These are phyloP conservation scores for Starmera quercuum DNA, from an alignment of 805 yeast genomes.

Conservation along the genomic window DNA sequence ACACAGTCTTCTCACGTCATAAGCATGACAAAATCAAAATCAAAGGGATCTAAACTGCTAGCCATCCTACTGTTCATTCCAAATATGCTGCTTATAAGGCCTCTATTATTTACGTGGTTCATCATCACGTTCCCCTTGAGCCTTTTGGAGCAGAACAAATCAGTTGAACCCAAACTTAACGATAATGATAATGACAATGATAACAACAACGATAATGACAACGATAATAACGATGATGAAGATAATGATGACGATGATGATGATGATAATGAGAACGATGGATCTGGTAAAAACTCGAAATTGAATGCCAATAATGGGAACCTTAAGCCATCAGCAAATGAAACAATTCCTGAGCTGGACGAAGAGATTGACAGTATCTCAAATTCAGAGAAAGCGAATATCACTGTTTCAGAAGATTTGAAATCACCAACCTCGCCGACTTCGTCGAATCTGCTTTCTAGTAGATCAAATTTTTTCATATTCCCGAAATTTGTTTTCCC, in stretches of 20 bases:
- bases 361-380: conserved; percentile 12
- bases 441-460: conserved; percentile 10
- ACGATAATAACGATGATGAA: conserved; percentile 1
- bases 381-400: conserved; percentile 3
- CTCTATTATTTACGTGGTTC: conserved; percentile 40
- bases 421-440: conserved; percentile 19
- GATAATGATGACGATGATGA: conserved; percentile 2
- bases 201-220: not conserved
- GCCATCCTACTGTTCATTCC: conserved; percentile 38
- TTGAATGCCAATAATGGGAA: too few species aligned
- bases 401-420: conserved; percentile 8
- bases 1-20: not conserved
- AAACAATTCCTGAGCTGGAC: conserved; percentile 15
- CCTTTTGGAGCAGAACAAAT: conserved; percentile 24
- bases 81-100: conserved; percentile 41
- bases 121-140: conserved; percentile 51
- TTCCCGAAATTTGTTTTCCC: conserved; percentile 36
- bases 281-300: conserved; percentile 1
- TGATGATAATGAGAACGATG: not conserved
- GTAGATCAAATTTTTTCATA: conserved; percentile 10
- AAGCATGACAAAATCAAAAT: not conserved
- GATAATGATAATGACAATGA: not conserved
- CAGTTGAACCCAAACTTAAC: not conserved
- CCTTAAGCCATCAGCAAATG: conserved; percentile 2
- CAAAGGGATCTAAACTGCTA: conserved; percentile 14